phyloP scores from a whole-genome alignment of 1,139 yeast genomes.

The Protomyces macrosporus region DNA sequence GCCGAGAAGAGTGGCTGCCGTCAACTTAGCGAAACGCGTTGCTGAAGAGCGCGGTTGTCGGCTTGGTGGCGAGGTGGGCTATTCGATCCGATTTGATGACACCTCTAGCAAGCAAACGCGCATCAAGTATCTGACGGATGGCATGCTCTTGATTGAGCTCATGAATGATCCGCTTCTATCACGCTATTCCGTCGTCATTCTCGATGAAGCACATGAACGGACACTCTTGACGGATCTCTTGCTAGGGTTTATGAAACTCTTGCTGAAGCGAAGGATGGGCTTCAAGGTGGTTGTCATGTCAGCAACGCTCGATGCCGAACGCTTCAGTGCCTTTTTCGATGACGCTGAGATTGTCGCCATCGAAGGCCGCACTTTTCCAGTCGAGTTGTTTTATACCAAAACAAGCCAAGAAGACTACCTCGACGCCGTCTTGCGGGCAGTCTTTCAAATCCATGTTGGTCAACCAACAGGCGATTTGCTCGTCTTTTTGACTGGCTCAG shows the following conservation, averaged over 20 bases:
- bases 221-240: constrained; percentile 85
- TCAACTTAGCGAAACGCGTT: constrained; percentile 86
- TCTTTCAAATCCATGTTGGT: constrained; percentile 69
- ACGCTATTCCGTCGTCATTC: constrained; percentile 68
- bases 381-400: constrained; percentile 59
- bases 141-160: constrained; percentile 89
- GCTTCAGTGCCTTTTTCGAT: constrained; percentile 70
- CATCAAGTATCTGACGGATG: constrained; percentile 86
- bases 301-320: constrained; percentile 92
- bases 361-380: constrained; percentile 87
- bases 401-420: constrained; percentile 71
- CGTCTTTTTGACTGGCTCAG: constrained; percentile 93
- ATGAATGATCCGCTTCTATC: constrained; percentile 65
- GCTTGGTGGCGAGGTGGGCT: constrained; percentile 81
- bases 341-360: constrained; percentile 75
- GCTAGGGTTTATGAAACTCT: constrained; percentile 75
- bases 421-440: constrained; percentile 67
- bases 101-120: constrained; percentile 51
- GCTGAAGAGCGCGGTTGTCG: constrained; percentile 71
- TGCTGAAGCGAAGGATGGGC: constrained; percentile 44
- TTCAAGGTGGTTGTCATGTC: constrained; percentile 74
- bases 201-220: constrained; percentile 97
- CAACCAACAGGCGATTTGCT: constrained; percentile 80
- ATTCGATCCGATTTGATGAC: constrained; percentile 81
- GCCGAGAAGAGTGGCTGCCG: constrained; percentile 97